A percentile compares a stretch with the other conserved stretches of the same genome.
Evolutionary conservation across 1,139 yeast species (phyloP).

Genomic region (Trichomonascaceae sp.): DNA sequence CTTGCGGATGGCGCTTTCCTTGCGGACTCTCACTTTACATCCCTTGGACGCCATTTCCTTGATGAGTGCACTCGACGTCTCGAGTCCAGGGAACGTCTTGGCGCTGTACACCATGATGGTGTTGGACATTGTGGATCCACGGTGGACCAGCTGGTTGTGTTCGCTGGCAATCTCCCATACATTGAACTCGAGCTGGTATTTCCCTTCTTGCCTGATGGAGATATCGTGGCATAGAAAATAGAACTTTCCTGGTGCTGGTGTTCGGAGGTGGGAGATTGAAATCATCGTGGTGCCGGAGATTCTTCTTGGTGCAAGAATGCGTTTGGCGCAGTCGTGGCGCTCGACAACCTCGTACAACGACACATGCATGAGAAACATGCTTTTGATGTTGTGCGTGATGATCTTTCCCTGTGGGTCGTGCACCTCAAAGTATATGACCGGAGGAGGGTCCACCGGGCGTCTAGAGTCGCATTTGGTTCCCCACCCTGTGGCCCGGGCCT

Average conservation of each 20-base stretch:
- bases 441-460: constrained; percentile 25
- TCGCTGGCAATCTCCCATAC: constrained; percentile 19
- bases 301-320: constrained; percentile 7
- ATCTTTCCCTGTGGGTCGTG: constrained; percentile 9
- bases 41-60: constrained; percentile 25
- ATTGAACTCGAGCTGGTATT: constrained; percentile 20
- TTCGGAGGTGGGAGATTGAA: constrained; percentile 16
- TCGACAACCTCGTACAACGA: constrained; percentile 10
- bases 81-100: constrained; percentile 27
- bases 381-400: constrained; percentile 15
- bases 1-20: constrained; percentile 16
- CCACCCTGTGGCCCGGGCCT: constrained; percentile 25
- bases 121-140: constrained; percentile 17
- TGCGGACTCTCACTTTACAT: constrained; percentile 24
- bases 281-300: constrained; percentile 18
- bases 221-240: constrained; percentile 24
- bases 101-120: constrained; percentile 25
- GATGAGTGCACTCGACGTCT: constrained; percentile 22
- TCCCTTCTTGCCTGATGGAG: constrained; percentile 25
- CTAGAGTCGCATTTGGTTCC: constrained; percentile 22
- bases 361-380: constrained; percentile 20
- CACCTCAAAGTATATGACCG: constrained; percentile 18
- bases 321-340: constrained; percentile 6
- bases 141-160: constrained; percentile 11
- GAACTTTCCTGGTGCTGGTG: constrained; percentile 17